Conservation (phyloP, 495 filamentous ascomycete species). For the Astrocystis sublimbata region DNA sequence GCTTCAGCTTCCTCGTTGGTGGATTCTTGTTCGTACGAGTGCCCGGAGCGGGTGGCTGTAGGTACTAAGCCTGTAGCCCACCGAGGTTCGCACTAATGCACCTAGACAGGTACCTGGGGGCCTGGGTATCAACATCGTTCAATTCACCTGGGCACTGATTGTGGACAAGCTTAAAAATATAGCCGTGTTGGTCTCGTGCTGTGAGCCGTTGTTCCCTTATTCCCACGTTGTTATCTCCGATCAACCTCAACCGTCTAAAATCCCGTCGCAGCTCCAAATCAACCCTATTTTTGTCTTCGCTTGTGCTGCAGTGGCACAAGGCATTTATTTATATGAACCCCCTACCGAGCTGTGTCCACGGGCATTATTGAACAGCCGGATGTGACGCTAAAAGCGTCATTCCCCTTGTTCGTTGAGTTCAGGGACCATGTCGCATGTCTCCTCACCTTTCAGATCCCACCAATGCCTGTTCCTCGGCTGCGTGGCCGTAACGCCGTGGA, state of each 20-base stretch:
- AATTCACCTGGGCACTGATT: too few species aligned
- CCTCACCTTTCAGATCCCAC: not conserved
- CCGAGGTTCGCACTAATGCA: too few species aligned
- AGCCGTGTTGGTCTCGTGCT: too few species aligned
- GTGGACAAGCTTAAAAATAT: too few species aligned
- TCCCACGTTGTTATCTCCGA: not conserved
- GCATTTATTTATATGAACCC: conserved; percentile 14
- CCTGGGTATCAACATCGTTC: too few species aligned
- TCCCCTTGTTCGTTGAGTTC: not conserved
- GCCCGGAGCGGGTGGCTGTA: too few species aligned
- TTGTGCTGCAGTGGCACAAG: conserved; percentile 16
- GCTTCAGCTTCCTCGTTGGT: not conserved
- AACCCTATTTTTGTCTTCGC: not conserved
- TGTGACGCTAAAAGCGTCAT: conserved; percentile 12
- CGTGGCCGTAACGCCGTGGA: not conserved
- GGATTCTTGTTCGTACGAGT: not conserved
- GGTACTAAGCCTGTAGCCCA: too few species aligned
- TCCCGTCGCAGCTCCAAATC: not conserved
- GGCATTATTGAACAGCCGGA: conserved; percentile 12
- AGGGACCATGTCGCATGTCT: not conserved
- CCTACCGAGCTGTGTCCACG: conserved; percentile 16
- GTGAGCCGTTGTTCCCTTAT: too few species aligned
- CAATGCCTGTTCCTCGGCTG: not conserved
- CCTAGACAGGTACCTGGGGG: too few species aligned
- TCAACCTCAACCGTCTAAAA: not conserved